Conservation (phyloP, 805 yeast species). For the Pichia phayaonensis region DNA sequence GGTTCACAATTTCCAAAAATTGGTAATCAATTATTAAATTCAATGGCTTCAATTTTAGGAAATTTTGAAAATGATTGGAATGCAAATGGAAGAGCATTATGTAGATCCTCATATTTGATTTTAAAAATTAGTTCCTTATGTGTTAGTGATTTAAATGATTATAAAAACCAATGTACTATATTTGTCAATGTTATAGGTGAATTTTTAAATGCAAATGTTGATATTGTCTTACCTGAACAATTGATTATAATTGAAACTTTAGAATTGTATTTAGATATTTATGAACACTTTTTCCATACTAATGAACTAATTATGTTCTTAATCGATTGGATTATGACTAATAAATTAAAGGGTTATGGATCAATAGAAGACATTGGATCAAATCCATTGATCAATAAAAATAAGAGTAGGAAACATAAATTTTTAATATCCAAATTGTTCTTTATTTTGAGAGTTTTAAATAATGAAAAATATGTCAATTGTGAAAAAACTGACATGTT, state of each 20-base stretch:
- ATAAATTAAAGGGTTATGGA: constrained; percentile 52
- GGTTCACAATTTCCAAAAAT: constrained; percentile 35
- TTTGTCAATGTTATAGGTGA: constrained; percentile 29
- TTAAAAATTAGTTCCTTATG: constrained; percentile 33
- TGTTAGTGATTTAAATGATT: constrained; percentile 6
- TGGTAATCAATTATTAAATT: constrained; percentile 43
- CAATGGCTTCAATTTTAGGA: constrained; percentile 39
- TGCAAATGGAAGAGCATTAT: constrained; percentile 53
- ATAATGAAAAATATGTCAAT: constrained; percentile 14
- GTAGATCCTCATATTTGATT: constrained; percentile 49
- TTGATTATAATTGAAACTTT: constrained; percentile 51
- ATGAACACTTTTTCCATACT: constrained; percentile 34
- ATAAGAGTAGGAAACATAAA: constrained; percentile 45
- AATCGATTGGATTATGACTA: constrained; percentile 40
- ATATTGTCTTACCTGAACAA: constrained; percentile 51
- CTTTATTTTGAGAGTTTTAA: constrained; percentile 49
- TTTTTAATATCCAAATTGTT: constrained; percentile 51
- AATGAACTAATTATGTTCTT: constrained; percentile 35
- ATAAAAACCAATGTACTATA: constrained; percentile 17
- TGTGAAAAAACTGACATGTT: constrained; percentile 28
- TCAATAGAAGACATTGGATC: constrained; percentile 27
- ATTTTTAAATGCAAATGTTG: constrained; percentile 42
- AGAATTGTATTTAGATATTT: constrained; percentile 44
- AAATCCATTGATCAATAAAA: constrained; percentile 26
- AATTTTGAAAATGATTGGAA: constrained; percentile 52